These are phyloP conservation scores for Prunus padus DNA, from an alignment of 306 rosid species.

Conservation along the genomic window DNA sequence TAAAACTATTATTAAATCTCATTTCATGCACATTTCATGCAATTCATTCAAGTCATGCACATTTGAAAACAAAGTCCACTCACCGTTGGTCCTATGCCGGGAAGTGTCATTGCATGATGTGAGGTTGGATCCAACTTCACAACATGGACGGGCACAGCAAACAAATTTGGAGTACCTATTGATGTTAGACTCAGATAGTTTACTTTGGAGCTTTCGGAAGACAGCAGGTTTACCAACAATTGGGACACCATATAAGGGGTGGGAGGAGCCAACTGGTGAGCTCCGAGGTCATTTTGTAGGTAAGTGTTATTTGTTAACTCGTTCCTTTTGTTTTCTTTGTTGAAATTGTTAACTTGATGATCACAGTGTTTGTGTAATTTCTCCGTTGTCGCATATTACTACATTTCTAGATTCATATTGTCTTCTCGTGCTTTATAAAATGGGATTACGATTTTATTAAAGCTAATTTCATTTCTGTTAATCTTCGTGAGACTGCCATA, in stretches of 20 bases:
- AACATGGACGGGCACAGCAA: constrained; percentile 57
- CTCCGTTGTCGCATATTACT: not conserved
- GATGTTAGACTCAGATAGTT: constrained; percentile 70
- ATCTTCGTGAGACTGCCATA: too few relatives aligned
- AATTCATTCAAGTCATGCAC: too few relatives aligned
- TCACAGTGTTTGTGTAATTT: not conserved
- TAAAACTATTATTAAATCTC: too few relatives aligned
- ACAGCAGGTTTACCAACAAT: constrained; percentile 73
- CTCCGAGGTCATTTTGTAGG: constrained; percentile 97
- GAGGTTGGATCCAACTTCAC: constrained; percentile 50
- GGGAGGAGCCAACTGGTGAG: constrained; percentile 56
- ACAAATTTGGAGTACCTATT: constrained; percentile 76
- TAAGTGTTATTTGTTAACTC: constrained; percentile 17
- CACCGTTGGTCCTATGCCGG: too few relatives aligned
- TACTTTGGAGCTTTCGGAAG: constrained; percentile 78
- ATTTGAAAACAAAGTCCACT: too few relatives aligned
- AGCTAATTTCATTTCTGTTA: too few relatives aligned
- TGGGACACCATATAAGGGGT: constrained; percentile 61
- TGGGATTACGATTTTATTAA: not conserved
- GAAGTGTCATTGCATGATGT: constrained; percentile 70
- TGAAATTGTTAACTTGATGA: not conserved
- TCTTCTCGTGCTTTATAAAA: not conserved
- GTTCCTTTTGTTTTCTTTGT: not conserved
- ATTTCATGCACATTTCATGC: too few relatives aligned
- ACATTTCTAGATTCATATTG: not conserved